Evolutionary conservation across 768 basidiomycete genomes (phyloP), one percentile per base, ranked within the genome.

Genomic region (Suillus decipiens): DNA sequence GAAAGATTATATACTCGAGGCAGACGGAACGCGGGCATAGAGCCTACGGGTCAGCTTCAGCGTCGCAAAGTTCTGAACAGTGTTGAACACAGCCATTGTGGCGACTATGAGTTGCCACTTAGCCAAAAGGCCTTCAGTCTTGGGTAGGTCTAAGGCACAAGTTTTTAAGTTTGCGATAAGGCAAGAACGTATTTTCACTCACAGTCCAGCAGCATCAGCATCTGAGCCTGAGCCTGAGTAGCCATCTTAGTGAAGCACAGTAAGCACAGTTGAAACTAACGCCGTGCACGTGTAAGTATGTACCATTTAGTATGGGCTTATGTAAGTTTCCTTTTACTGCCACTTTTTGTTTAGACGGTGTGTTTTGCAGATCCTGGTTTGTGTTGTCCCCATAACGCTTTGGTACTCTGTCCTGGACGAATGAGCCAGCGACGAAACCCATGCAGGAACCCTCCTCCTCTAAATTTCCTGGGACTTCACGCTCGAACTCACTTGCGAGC

Each of bases 71-170:
- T 92, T 96, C 75, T 97, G 94, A 3, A 86, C 69, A 2, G 88
- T 86, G 80, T 99, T 99, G 81, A 96, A 92, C 33, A 94, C 62
- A 17, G 94, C 92, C 58, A 88, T 83, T 24, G 81, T 78, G 42
- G 93, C 86, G 42, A 95, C 86, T 64, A 96, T 69, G 59, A 97
- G 84, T 75, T 95, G 90, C 95, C 95, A 98, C 73, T 86, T 83
- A 1, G 94, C 93, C 10, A 99, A 84, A 71, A 84, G 81, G 34
- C 95, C 96, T 9, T 79, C 78, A 15, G 80, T 77, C 55, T 86
- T 78, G 0, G 92, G 93, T 11, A 94, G 80, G 69, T 80, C 89
- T 90, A 61, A 33, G 11, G 12, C 34, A 31, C 24, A 34, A 6
- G 51, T 28, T 4, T 33, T 67, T 60, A 70, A 61, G 19, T 55